These are phyloP conservation scores for Tricladium varicosporioides DNA, from an alignment of 2,329 filamentous ascomycete species.

Conservation along the genomic window DNA sequence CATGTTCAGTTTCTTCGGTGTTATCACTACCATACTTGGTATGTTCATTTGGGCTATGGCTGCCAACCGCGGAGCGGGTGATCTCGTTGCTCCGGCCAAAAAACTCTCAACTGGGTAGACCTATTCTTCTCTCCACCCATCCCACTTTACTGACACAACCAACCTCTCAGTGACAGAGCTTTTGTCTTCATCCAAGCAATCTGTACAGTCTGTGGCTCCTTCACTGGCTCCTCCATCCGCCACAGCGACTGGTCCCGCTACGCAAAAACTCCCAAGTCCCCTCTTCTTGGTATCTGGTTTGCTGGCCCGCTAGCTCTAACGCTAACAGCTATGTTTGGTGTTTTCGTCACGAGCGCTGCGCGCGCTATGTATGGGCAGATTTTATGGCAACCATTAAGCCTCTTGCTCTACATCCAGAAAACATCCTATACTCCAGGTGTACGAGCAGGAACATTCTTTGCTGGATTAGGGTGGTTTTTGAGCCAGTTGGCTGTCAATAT, in stretches of 20 bases:
- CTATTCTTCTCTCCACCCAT: neutral
- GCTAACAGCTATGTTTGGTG: neutral
- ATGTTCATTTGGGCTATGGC: conserved; percentile 11
- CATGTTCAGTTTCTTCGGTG: neutral
- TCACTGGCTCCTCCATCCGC: conserved; percentile 8
- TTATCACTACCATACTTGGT: conserved; percentile 5
- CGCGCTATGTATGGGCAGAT: neutral
- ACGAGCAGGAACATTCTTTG: conserved; percentile 11
- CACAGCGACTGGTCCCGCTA: conserved; percentile 14
- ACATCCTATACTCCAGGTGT: conserved; percentile 2
- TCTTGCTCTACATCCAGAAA: neutral
- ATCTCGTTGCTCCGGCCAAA: conserved; percentile 4
- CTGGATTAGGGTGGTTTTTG: conserved; percentile 2
- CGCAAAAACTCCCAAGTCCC: conserved; percentile 14
- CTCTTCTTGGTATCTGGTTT: conserved; percentile 14
- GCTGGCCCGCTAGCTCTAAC: conserved; percentile 3
- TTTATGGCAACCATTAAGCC: neutral
- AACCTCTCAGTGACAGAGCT: neutral
- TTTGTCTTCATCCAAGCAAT: conserved; percentile 10
- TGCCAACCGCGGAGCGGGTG: conserved; percentile 1
- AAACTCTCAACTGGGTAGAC: conserved; percentile 3
- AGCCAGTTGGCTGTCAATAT: conserved; percentile 10
- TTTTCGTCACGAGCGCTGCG: neutral
- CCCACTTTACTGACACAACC: neutral
- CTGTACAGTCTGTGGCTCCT: conserved; percentile 7